Conservation (phyloP, 108 stramenopile species). For the Nitzschia inconspicua region DNA sequence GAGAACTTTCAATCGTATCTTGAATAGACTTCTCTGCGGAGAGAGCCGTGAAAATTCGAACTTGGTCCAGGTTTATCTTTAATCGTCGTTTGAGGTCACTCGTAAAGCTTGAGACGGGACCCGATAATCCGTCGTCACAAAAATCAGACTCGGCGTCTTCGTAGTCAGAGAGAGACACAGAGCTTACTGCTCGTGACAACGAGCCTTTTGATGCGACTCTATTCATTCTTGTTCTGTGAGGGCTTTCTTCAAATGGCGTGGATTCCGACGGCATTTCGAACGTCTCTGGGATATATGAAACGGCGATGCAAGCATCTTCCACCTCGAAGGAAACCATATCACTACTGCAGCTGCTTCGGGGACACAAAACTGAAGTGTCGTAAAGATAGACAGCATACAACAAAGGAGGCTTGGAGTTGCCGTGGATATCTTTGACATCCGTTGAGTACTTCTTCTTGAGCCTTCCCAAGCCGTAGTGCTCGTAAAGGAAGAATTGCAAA, state of each 20-base stretch:
- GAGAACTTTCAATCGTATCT: conserved; percentile 17
- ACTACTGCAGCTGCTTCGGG: conserved; percentile 47
- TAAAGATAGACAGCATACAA: conserved; percentile 24
- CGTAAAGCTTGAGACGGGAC: conserved; percentile 12
- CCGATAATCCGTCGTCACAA: neutral
- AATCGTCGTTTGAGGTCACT: conserved; percentile 28
- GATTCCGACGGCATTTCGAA: conserved; percentile 32
- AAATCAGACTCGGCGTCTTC: neutral
- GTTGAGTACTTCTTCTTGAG: conserved; percentile 33
- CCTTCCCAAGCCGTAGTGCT: conserved; percentile 53
- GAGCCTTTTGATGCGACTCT: neutral
- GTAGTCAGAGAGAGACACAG: neutral
- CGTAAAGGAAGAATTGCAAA: conserved; percentile 62
- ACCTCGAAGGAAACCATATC: conserved; percentile 69
- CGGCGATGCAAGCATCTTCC: conserved; percentile 29
- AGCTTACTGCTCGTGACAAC: neutral
- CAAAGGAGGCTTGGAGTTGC: conserved; percentile 27
- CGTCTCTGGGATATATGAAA: conserved; percentile 20
- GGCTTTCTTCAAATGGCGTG: conserved; percentile 12
- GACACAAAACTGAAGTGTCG: conserved; percentile 61
- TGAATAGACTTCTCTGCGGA: conserved; percentile 3
- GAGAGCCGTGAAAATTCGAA: conserved; percentile 30
- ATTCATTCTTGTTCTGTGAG: neutral
- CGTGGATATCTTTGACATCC: conserved; percentile 17
- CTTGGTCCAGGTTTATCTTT: conserved; percentile 26